Evolutionary conservation across 148 eudicot species (phyloP).

Genomic region (Selenicereus undatus): DNA sequence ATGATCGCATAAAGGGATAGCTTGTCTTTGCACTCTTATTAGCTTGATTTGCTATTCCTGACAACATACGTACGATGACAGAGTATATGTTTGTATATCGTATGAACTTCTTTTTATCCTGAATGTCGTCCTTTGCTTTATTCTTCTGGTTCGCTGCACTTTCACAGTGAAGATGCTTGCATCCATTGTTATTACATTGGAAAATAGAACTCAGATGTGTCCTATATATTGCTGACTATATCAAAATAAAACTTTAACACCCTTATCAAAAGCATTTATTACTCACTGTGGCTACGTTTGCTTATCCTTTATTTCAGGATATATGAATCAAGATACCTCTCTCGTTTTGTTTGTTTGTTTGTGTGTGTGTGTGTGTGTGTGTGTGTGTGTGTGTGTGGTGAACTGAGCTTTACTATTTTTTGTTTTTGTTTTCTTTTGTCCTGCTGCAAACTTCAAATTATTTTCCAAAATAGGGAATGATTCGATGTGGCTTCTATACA

Average conservation of each 20-base stretch:
- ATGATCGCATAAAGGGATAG: neutral
- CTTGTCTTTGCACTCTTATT: neutral
- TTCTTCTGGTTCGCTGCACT: no score
- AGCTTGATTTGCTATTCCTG: neutral
- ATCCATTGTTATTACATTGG: no score
- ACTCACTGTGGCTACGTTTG: no score
- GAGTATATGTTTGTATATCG: neutral
- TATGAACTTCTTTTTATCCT: no score
- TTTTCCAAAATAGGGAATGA: neutral
- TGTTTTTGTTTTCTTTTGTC: neutral
- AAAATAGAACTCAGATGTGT: no score
- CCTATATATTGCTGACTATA: no score
- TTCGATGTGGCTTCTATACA: neutral
- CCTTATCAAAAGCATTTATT: no score
- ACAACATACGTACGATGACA: neutral
- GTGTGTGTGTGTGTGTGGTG: neutral
- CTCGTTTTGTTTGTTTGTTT: no score
- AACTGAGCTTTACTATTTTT: no score
- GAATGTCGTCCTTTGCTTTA: no score
- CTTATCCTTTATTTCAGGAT: neutral
- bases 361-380: neutral
- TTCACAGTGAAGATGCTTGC: no score
- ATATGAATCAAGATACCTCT: neutral
- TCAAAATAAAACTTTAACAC: no score
- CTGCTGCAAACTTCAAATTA: neutral